Evolutionary conservation across 2,329 filamentous ascomycete genomes (phyloP), one percentile per base, ranked within the genome.

Genomic region (Bipolaris victoriae): DNA sequence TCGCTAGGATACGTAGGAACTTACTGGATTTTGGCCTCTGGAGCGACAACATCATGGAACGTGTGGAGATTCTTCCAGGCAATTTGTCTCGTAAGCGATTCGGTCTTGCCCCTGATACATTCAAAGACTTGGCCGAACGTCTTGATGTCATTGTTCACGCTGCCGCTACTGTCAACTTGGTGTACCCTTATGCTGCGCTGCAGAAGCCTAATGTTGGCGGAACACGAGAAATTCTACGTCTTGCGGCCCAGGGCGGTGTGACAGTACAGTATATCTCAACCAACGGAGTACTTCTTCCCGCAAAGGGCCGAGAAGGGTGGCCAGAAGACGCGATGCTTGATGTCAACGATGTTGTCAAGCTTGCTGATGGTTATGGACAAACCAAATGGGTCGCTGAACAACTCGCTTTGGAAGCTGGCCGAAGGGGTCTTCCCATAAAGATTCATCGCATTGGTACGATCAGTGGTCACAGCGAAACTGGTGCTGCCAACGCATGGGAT

Each of bases 341-440:
- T 29, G 82, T 90, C 4, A 84, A 89, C 11, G 85, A 88, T 45
- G 90, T 92, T 0, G 84, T 81, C 41, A 89, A 89, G 71, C 79
- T 92, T 5, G 77, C 84, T 1, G 89, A 92, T 67, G 90, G 90
- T 1, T 92, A 92, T 61, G 89, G 89, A 0, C 90, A 92, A 75
- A 91, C 89, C 0, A 92, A 92, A 71, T 92, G 90, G 90, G 90
- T 90, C 29, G 89, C 90, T 2, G 90, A 92, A 72, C 86, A 89
- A 72, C 86, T 92, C 3, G 87, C 91, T 7, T 80, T 86, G 10
- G 88, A 91, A 69, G 89, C 90, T 9, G 84, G 83, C 24, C 83
- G 84, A 24, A 85, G 89, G 36, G 89, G 89, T 9, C 78, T 92
- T 31, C 89, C 89, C 0, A 86, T 90, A 26, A 85, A 86, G 66